A percentile compares a stretch with the other conserved stretches of the same genome.
Conservation (phyloP, 805 yeast species). For the Barnettozyma sucrosica region DNA sequence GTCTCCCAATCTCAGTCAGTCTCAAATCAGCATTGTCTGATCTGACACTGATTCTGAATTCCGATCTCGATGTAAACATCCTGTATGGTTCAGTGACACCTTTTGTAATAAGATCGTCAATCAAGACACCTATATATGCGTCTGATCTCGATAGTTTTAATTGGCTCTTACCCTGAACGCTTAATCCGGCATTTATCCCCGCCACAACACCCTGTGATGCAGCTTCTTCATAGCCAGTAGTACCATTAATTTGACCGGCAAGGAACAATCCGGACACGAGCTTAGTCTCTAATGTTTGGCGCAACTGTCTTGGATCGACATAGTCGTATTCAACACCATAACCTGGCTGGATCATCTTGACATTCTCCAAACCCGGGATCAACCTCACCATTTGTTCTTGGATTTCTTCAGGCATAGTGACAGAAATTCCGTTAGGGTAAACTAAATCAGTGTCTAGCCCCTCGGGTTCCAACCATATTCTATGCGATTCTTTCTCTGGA, state of each 20-base stretch:
- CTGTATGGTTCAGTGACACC: conserved; percentile 97
- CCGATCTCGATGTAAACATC: conserved; percentile 96
- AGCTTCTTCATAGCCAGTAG: conserved; percentile 98
- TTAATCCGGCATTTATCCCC: conserved; percentile 88
- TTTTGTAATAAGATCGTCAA: conserved; percentile 90
- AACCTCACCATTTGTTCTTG: conserved; percentile 68
- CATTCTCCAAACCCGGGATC: conserved; percentile 87
- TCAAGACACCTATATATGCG: conserved; percentile 87
- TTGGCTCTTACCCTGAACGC: conserved; percentile 34
- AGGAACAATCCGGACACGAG: conserved; percentile 68
- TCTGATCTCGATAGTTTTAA: conserved; percentile 65
- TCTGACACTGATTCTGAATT: conserved; percentile 82
- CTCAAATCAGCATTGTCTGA: conserved; percentile 93
- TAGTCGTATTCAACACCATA: conserved; percentile 99
- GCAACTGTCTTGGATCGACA: conserved; percentile 86
- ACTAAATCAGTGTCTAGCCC: conserved; percentile 83
- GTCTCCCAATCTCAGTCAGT: conserved; percentile 62
- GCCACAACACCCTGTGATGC: conserved; percentile 96
- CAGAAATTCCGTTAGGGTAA: conserved; percentile 94
- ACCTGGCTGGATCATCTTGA: conserved; percentile 87
- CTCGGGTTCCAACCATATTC: conserved; percentile 95
- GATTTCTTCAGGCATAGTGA: conserved; percentile 93
- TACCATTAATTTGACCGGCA: conserved; percentile 98
- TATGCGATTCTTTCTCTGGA: conserved; percentile 67
- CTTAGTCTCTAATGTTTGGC: conserved; percentile 75